Percentiles rank a stretch among this genome's conserved stretches.
phyloP scores from a whole-genome alignment of 306 rosid genomes.

The Trifolium subterraneum region DNA sequence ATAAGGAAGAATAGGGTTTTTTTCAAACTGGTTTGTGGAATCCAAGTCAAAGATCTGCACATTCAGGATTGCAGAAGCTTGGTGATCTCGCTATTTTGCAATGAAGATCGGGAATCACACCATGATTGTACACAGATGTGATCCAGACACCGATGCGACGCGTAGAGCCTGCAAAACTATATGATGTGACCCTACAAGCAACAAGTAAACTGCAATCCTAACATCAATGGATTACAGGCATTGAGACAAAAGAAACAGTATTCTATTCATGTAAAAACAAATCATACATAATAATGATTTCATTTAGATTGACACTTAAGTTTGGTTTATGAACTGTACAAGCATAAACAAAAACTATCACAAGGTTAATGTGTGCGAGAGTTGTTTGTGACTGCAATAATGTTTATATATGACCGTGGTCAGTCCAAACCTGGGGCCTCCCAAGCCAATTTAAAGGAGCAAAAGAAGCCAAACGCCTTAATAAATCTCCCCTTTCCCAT shows the following conservation, averaged over 20 bases:
- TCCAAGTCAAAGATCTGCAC: not conserved
- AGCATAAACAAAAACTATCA: slow-evolving; percentile 29
- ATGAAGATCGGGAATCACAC: not conserved
- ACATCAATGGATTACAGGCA: not conserved
- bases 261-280: not conserved
- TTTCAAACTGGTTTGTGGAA: not conserved
- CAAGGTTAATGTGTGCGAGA: not conserved
- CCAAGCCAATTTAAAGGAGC: slow-evolving; percentile 85
- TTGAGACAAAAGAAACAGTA: slow-evolving; percentile 5
- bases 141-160: not conserved
- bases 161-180: not conserved
- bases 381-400: slow-evolving; percentile 19
- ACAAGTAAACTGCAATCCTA: not conserved
- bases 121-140: not conserved
- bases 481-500: slow-evolving; percentile 97
- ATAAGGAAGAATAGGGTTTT: not conserved
- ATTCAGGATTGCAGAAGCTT: not conserved
- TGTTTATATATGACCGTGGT: slow-evolving; percentile 23
- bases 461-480: slow-evolving; percentile 94
- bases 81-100: not conserved
- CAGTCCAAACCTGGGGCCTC: slow-evolving; percentile 86
- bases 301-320: slow-evolving; percentile 26
- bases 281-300: slow-evolving; percentile 10
- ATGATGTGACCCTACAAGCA: not conserved
- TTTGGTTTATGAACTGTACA: slow-evolving; percentile 19